These are phyloP conservation scores for Coemansia reversa DNA, from an alignment of 192 early-diverging fungal species.

Conservation along the genomic window DNA sequence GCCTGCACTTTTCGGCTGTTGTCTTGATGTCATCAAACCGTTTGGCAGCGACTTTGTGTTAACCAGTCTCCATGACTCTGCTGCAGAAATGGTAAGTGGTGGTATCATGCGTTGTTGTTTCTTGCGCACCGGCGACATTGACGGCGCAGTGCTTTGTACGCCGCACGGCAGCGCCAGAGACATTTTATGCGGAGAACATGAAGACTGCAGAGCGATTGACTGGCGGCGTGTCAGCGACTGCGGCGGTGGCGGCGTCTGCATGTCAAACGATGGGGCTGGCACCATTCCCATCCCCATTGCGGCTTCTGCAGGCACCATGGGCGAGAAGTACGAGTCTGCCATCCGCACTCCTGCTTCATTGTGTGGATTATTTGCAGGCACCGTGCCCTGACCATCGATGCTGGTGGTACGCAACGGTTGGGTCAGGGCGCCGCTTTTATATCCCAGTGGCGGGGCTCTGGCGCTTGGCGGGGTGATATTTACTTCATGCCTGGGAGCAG, in stretches of 20 bases:
- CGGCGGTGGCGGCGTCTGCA: slow-evolving; percentile 8
- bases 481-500: background rate
- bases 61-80: slow-evolving; percentile 21
- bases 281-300: slow-evolving; percentile 1
- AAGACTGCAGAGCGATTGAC: slow-evolving; percentile 47
- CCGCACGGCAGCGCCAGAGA: slow-evolving; percentile 23
- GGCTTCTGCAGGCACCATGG: slow-evolving; percentile 9
- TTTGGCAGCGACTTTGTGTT: slow-evolving; percentile 40
- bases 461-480: background rate
- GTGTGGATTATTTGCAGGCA: slow-evolving; percentile 5
- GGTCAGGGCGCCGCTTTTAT: background rate
- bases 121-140: slow-evolving; percentile 6
- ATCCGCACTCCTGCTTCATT: background rate
- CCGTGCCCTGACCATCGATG: background rate
- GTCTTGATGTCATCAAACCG: background rate
- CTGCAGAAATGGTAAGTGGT: background rate
- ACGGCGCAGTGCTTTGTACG: background rate
- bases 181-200: slow-evolving; percentile 23
- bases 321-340: slow-evolving; percentile 19
- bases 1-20: background rate
- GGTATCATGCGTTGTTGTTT: slow-evolving; percentile 12
- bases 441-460: background rate
- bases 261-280: background rate
- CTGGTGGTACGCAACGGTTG: background rate
- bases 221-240: slow-evolving; percentile 33